A percentile compares a stretch with the other conserved stretches of the same genome.
Conservation (phyloP, 1,139 yeast species). For the Magnusiomyces suaveolens region DNA sequence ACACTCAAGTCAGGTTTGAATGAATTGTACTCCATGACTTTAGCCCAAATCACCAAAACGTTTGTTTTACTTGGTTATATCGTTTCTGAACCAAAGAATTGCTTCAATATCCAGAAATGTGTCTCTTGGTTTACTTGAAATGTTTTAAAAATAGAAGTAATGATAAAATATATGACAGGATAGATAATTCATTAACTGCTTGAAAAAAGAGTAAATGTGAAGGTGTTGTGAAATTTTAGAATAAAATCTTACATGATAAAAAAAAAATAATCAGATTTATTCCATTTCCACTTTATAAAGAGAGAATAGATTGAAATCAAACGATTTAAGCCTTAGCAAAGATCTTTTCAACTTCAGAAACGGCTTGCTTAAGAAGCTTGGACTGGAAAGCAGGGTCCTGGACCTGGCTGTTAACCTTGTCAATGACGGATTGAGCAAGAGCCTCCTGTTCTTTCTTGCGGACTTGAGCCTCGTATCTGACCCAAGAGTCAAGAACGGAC, state of each 20-base stretch:
- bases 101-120: too few relatives aligned
- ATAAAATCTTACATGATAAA: background rate
- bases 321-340: slow-evolving; percentile 36
- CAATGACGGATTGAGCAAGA: slow-evolving; percentile 73
- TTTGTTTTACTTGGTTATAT: too few relatives aligned
- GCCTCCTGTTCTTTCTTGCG: slow-evolving; percentile 95
- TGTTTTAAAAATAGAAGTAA: too few relatives aligned
- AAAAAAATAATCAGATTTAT: too few relatives aligned
- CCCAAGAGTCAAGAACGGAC: slow-evolving; percentile 96
- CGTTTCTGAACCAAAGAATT: too few relatives aligned
- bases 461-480: slow-evolving; percentile 92
- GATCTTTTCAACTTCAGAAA: slow-evolving; percentile 82
- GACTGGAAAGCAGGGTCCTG: slow-evolving; percentile 90
- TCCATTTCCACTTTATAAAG: too few relatives aligned
- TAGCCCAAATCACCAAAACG: too few relatives aligned
- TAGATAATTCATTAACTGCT: background rate
- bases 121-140: too few relatives aligned
- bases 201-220: background rate
- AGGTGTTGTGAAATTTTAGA: background rate
- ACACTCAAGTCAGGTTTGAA: too few relatives aligned
- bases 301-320: background rate
- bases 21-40: too few relatives aligned
- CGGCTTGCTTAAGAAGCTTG: slow-evolving; percentile 78
- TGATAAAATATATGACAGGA: too few relatives aligned
- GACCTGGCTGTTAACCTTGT: slow-evolving; percentile 81